Evolutionary conservation across 129 eudicot genomes (phyloP).

Genomic region (Escallonia herrerae): DNA sequence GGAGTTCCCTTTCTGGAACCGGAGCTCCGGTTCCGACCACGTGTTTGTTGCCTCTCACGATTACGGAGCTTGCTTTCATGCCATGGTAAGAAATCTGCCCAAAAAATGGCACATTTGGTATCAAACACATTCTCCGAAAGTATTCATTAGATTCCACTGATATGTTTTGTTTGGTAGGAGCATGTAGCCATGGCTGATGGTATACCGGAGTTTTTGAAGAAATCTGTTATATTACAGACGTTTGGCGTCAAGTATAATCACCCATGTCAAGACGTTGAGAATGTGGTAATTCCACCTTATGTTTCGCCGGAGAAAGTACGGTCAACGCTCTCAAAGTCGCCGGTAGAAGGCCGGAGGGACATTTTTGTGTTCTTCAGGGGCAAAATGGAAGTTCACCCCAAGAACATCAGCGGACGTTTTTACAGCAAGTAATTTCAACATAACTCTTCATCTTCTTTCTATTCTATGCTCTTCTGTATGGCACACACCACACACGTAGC

Average conservation of each 20-base stretch:
- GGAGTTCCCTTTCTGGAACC: slow-evolving; percentile 65
- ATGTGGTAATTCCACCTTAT: slow-evolving; percentile 80
- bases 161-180: slow-evolving; percentile 31
- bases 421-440: slow-evolving; percentile 63
- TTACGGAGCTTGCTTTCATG: slow-evolving; percentile 81
- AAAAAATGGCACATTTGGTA: too few species aligned
- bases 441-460: too few species aligned
- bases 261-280: slow-evolving; percentile 73
- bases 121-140: too few species aligned
- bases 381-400: slow-evolving; percentile 86
- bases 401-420: slow-evolving; percentile 75
- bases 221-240: slow-evolving; percentile 67
- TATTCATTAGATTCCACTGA: too few species aligned
- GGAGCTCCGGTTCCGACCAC: slow-evolving; percentile 64
- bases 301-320: slow-evolving; percentile 48
- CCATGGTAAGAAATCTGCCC: slow-evolving; percentile 40
- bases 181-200: slow-evolving; percentile 65
- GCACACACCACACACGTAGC: too few species aligned
- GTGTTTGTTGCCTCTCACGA: slow-evolving; percentile 88
- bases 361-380: slow-evolving; percentile 83
- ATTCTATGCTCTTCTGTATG: too few species aligned
- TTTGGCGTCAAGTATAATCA: slow-evolving; percentile 69
- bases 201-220: slow-evolving; percentile 59
- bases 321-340: slow-evolving; percentile 33
- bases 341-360: slow-evolving; percentile 57